Evolutionary conservation across 352 stramenopile genomes (phyloP).

Genomic region (Phytophthora megakarya): DNA sequence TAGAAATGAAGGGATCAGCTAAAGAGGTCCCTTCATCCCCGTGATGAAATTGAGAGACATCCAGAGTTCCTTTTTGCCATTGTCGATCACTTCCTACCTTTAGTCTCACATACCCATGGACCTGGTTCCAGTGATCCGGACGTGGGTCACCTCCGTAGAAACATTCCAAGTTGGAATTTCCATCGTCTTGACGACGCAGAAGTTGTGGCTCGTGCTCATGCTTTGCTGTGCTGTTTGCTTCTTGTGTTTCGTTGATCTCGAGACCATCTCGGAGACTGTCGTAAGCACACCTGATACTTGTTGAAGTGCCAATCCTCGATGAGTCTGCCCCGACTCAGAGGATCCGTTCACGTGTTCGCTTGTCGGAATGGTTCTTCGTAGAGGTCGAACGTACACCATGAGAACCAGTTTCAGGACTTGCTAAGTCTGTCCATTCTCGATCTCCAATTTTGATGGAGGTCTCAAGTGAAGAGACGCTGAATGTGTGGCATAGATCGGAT

Average conservation of each 20-base stretch:
- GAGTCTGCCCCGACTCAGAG: too few species aligned
- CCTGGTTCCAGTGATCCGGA: background rate
- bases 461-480: slow-evolving; percentile 7
- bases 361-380: too few species aligned
- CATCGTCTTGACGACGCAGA: background rate
- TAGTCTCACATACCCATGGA: slow-evolving; percentile 20
- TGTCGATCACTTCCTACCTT: slow-evolving; percentile 10
- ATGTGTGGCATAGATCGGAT: background rate
- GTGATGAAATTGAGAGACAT: slow-evolving; percentile 2
- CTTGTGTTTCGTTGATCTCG: background rate
- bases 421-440: too few species aligned
- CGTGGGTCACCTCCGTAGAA: slow-evolving; percentile 17
- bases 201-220: slow-evolving; percentile 4
- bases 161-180: background rate
- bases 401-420: slow-evolving; percentile 1
- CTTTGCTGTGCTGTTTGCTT: background rate
- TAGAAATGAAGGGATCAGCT: slow-evolving; percentile 21
- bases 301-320: slow-evolving; percentile 2
- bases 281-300: slow-evolving; percentile 8
- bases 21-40: background rate
- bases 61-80: slow-evolving; percentile 1
- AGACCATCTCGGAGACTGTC: background rate
- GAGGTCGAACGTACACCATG: too few species aligned
- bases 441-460: too few species aligned
- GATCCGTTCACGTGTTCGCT: too few species aligned